A percentile compares a stretch with the other conserved stretches of the same genome.
Conservation (phyloP, 2,329 filamentous ascomycete genomes). For the Grosmannia clavigera region DNA sequence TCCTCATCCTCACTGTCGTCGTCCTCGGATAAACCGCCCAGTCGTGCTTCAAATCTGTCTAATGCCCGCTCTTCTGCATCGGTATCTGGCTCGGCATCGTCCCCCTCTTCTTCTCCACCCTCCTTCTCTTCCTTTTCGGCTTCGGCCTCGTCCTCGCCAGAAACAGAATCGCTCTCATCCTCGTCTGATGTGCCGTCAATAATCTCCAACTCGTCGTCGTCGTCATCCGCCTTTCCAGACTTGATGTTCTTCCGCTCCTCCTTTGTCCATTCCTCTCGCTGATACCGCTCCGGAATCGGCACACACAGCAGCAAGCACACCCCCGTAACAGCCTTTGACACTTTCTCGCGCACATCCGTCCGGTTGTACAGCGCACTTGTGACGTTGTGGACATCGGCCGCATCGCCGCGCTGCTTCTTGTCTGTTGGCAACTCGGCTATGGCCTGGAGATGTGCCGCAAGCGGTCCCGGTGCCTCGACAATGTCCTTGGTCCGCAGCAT, state of each 20-base stretch:
- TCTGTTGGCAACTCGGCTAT: slow-evolving; percentile 32
- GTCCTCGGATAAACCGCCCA: slow-evolving; percentile 13
- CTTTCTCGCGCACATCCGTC: slow-evolving; percentile 34
- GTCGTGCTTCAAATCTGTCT: slow-evolving; percentile 1
- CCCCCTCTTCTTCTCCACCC: slow-evolving; percentile 23
- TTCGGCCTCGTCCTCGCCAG: not conserved
- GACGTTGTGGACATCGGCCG: slow-evolving; percentile 47
- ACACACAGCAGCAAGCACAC: slow-evolving; percentile 38
- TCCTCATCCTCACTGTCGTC: slow-evolving; percentile 10
- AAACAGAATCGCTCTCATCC: not conserved
- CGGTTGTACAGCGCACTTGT: slow-evolving; percentile 45
- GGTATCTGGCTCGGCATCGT: slow-evolving; percentile 7
- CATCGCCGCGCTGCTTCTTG: slow-evolving; percentile 28
- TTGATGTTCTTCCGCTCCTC: slow-evolving; percentile 20
- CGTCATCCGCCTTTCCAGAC: slow-evolving; percentile 6
- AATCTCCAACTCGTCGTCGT: not conserved
- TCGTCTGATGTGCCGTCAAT: not conserved
- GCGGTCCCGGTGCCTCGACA: slow-evolving; percentile 36
- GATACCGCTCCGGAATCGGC: slow-evolving; percentile 28
- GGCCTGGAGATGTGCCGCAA: slow-evolving; percentile 5
- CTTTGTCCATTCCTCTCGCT: slow-evolving; percentile 17
- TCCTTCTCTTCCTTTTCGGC: not conserved
- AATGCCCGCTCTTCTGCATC: slow-evolving; percentile 7
- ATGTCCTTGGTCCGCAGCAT: slow-evolving; percentile 41
- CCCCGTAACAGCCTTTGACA: slow-evolving; percentile 34